These are phyloP conservation scores for Gymnopilus junonius DNA, from an alignment of 768 basidiomycete genomes.

Conservation along the genomic window DNA sequence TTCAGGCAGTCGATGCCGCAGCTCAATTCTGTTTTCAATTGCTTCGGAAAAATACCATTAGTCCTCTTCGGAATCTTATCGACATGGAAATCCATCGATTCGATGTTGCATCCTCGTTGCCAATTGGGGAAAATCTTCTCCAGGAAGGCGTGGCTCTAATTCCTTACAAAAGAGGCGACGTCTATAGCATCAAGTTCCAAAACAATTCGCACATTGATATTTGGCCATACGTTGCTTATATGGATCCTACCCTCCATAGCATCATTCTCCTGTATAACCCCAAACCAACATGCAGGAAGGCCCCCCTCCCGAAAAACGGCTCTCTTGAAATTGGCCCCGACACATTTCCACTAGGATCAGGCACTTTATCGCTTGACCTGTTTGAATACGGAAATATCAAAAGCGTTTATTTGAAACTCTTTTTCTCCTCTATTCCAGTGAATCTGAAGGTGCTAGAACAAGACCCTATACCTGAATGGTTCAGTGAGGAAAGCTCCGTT, in stretches of 20 bases:
- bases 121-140: slow-evolving; percentile 50
- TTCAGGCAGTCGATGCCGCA: slow-evolving; percentile 56
- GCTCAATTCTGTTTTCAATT: slow-evolving; percentile 66
- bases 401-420: slow-evolving; percentile 60
- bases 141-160: slow-evolving; percentile 52
- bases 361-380: slow-evolving; percentile 50
- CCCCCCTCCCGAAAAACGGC: slow-evolving; percentile 49
- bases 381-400: slow-evolving; percentile 40
- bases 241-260: slow-evolving; percentile 59
- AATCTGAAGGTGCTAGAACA: slow-evolving; percentile 56
- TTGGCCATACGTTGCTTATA: slow-evolving; percentile 67
- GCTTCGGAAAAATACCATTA: slow-evolving; percentile 50
- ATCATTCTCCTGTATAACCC: slow-evolving; percentile 63
- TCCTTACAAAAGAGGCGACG: slow-evolving; percentile 41
- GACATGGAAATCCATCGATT: slow-evolving; percentile 57
- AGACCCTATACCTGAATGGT: slow-evolving; percentile 24
- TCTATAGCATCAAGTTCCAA: slow-evolving; percentile 52
- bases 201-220: slow-evolving; percentile 56
- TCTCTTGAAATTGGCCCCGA: slow-evolving; percentile 47
- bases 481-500: background rate
- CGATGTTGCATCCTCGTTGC: slow-evolving; percentile 47
- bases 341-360: slow-evolving; percentile 38
- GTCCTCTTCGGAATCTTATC: slow-evolving; percentile 50
- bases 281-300: slow-evolving; percentile 32
- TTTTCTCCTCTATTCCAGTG: slow-evolving; percentile 55